These are phyloP conservation scores for Neurospora tetraspora DNA, from an alignment of 495 filamentous ascomycete genomes.

Conservation along the genomic window DNA sequence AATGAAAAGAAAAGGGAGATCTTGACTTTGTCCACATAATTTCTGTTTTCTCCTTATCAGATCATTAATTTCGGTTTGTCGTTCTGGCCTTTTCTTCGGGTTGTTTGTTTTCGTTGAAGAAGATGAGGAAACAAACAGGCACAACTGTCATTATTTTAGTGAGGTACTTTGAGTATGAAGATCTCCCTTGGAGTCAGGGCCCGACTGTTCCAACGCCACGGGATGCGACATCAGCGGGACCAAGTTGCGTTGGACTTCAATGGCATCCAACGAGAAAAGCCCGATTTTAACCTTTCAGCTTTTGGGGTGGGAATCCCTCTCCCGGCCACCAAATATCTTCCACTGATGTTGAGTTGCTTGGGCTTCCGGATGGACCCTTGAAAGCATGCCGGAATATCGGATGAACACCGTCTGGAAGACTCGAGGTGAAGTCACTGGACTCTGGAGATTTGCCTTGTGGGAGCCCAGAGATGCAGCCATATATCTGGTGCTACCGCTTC, in stretches of 20 bases:
- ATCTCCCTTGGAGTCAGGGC: not conserved
- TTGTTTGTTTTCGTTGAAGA: not conserved
- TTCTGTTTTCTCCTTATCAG: not conserved
- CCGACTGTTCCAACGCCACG: not conserved
- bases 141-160: not conserved
- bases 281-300: not conserved
- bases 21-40: not conserved
- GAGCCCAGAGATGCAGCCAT: not conserved
- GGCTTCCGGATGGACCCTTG: not conserved
- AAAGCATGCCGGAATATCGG: not conserved
- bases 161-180: not conserved
- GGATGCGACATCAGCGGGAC: not conserved
- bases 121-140: not conserved
- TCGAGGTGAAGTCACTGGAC: not conserved
- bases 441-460: not conserved
- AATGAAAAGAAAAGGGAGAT: not conserved
- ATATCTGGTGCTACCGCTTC: not conserved
- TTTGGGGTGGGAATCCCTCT: not conserved
- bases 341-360: not conserved
- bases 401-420: not conserved
- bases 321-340: no score
- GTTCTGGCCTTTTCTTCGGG: not conserved
- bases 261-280: not conserved
- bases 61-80: not conserved
- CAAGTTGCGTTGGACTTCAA: not conserved